Base-by-base conservation (phyloP, 352 stramenopile genomes). In the Elongisporangium prolatum region DNA sequence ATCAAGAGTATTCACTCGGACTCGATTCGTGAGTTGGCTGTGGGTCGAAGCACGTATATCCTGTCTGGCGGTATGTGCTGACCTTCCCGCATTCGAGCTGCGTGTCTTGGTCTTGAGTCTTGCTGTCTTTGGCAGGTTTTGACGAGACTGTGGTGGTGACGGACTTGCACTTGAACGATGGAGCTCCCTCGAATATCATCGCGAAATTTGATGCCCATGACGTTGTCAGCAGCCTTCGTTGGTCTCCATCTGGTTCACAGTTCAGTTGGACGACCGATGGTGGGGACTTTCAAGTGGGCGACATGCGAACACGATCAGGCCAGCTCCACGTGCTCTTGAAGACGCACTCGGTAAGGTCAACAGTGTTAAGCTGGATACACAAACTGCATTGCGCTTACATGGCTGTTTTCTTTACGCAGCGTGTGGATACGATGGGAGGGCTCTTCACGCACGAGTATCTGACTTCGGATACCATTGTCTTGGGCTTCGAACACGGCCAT, bases 261-360 rank as follows among this genome's bases (percentile, higher is more conserved):
- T 52, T 94, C 28, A 94, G 85, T 54, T 94, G 83, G 85, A 94
- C 85, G 4, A 92, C 85, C 2, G 85, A 94, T 59, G 80, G 75
- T 21, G 85, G 85, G 6, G 78, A 89, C 16, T 88, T 91, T 50
- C 83, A 89, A 67, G 44, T 92, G 6, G 68, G 57, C 7, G 85
- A 94, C 21, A 64, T 69, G 20, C 80, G 85, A 14, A 55, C 64
- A 16, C 69, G 57, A 17, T 63, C 73, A 3, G 49, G 48, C 22
- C 71, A 81, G 34, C 63, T 83, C 11, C 69, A 83, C 56, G 47
- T 77, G 1, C 65, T 65, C 20, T 47, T 82, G 22, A 65, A 69
- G 40, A 70, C 47, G 11, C 68, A 58, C 60, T 22, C 76, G 64
- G 74, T 80, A 50, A 24, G 59, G 34, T 3, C 13, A 16, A 16